Base-by-base conservation (phyloP, 495 filamentous ascomycete genomes). In the Hypoxylon subgilvum region DNA sequence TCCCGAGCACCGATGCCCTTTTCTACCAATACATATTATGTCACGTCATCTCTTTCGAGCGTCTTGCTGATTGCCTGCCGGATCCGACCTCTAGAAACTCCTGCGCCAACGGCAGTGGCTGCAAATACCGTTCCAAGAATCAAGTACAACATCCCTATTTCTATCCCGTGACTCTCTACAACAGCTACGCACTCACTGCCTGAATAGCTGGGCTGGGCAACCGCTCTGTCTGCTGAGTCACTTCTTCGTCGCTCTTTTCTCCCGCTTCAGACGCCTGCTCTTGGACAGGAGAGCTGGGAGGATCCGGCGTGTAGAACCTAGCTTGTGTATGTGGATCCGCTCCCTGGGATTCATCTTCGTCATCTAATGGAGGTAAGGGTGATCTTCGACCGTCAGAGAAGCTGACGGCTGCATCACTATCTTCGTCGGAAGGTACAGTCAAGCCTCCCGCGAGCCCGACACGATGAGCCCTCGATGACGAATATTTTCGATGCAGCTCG, bases 311-410 rank as follows among this genome's bases (percentile, higher is more conserved):
- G 49, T 74, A 78, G 43, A 77, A 77, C 32, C 69, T 57, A 0
- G 76, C 69, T 21, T 72, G 72, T 8, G 62, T 57, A n/a, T 32
- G 44, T 16, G 35, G 52, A 19, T 66, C 54, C 17, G 36, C 27
- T 7, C 14, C 56, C 0, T 9, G 36, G 30, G 9, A 51, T 51
- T 65, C 64, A 12, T 63, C 61, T 51, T 80, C 75, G 30, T 74
- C 75, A 35, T 81, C 78, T 12, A 80, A 76, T 0, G 77, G 77
- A 4, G 79, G 79, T 14, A 84, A 63, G 3, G 81, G 81, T 4
- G 82, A 82, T 13, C 73, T 74, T 36, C 79, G 70, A 10, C 82
- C 82, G 19, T 84, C 82, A 0, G 80, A 84, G 35, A 82, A 77
- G 62, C 80, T 83, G 12, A 79, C 39, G 1, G 80, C 82, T 6